These are phyloP conservation scores for Colletotrichum sp. DNA, from an alignment of 2,329 filamentous ascomycete genomes.

Conservation along the genomic window DNA sequence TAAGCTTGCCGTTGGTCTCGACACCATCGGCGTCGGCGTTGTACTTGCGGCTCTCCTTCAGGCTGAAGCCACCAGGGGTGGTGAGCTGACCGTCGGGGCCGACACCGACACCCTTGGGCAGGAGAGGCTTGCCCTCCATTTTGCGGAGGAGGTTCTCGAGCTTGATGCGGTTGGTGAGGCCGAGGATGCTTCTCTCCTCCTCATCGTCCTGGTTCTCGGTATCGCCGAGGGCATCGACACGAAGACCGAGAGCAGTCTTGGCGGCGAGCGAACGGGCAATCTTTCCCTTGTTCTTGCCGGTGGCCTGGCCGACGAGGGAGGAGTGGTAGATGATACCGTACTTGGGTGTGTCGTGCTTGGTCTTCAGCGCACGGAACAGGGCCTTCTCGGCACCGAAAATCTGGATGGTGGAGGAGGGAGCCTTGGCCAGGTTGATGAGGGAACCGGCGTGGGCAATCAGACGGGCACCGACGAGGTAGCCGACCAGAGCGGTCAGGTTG, in stretches of 20 bases:
- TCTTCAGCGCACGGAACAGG: conserved; percentile 97
- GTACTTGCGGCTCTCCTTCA: conserved; percentile 94
- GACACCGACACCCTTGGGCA: conserved; percentile 76
- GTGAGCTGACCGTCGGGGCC: conserved; percentile 72
- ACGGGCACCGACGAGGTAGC: conserved; percentile 91
- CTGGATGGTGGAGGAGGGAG: conserved; percentile 93
- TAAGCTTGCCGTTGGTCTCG: conserved; percentile 46
- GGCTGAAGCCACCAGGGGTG: conserved; percentile 79
- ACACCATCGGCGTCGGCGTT: conserved; percentile 93
- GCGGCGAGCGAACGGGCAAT: conserved; percentile 95
- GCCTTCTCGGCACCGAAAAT: conserved; percentile 99
- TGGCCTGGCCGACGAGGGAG: conserved; percentile 94
- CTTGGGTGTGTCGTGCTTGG: conserved; percentile 98
- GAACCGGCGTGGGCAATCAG: conserved; percentile 95
- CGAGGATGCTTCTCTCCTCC: conserved; percentile 85
- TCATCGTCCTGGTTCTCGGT: conserved; percentile 78
- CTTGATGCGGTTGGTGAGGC: conserved; percentile 73
- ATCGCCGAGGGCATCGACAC: conserved; percentile 78
- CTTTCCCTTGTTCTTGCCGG: conserved; percentile 99
- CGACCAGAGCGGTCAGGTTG: conserved; percentile 91
- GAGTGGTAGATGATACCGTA: conserved; percentile 95
- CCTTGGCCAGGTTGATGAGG: conserved; percentile 93
- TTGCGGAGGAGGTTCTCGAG: conserved; percentile 78
- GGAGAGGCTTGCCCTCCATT: conserved; percentile 89
- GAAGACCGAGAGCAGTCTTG: conserved; percentile 90